A percentile compares a stretch with the other conserved stretches of the same genome.
Evolutionary conservation across 2,329 filamentous ascomycete species (phyloP).

Genomic region (Fusarium caatingaense): DNA sequence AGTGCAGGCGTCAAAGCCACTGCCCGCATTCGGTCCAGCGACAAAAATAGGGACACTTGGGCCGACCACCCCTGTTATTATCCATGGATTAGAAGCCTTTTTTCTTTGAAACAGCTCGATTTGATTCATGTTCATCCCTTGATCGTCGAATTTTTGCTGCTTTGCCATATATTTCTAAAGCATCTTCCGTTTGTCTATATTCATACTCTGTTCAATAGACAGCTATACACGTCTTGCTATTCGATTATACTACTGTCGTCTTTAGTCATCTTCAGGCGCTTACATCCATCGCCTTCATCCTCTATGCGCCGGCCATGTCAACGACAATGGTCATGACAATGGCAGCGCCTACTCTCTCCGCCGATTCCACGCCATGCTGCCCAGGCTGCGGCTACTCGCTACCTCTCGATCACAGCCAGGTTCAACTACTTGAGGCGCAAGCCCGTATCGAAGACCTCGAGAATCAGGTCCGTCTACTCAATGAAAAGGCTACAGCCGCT

Average conservation of each 20-base stretch:
- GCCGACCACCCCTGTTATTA: conserved; percentile 22
- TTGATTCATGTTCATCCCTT: conserved; percentile 20
- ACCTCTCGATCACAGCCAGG: conserved; percentile 52
- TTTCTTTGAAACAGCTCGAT: conserved; percentile 26
- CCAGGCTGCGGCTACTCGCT: conserved; percentile 62
- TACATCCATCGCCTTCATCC: conserved; percentile 4
- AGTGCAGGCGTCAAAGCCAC: conserved; percentile 34
- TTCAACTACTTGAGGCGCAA: conserved; percentile 65
- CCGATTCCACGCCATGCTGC: conserved; percentile 54
- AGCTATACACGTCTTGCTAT: not conserved
- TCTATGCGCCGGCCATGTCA: conserved; percentile 36
- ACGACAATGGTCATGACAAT: conserved; percentile 53
- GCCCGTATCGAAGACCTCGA: conserved; percentile 75
- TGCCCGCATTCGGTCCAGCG: conserved; percentile 32
- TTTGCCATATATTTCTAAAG: not conserved
- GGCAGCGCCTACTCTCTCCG: conserved; percentile 46
- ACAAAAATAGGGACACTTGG: conserved; percentile 39
- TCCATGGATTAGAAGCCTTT: conserved; percentile 20
- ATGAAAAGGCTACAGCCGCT: conserved; percentile 74
- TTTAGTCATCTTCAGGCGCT: not conserved
- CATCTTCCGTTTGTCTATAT: not conserved
- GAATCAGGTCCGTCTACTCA: conserved; percentile 75
- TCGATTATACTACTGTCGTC: not conserved
- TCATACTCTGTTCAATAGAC: not conserved
- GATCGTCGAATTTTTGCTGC: not conserved